A percentile compares a stretch with the other conserved stretches of the same genome.
Conservation (phyloP, 1,284 basidiomycete genomes). For the Hemileia vastatrix region DNA sequence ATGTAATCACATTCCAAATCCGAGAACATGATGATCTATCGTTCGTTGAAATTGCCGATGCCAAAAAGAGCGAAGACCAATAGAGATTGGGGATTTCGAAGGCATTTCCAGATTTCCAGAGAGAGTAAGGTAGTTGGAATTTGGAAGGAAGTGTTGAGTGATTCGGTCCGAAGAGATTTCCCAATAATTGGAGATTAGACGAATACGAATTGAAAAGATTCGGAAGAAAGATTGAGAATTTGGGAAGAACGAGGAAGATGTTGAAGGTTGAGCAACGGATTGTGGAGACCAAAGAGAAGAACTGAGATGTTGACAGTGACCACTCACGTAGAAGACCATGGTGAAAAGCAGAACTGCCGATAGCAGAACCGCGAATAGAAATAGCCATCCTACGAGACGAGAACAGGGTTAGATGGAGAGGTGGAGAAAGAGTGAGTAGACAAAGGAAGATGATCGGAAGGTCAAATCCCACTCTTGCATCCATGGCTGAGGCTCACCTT, state of each 20-base stretch:
- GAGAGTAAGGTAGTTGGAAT: no score
- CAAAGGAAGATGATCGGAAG: no score
- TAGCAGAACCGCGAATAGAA: conserved; percentile 83
- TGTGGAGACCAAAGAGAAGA: background rate
- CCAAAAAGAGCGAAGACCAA: background rate
- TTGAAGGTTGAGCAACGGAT: background rate
- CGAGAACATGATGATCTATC: conserved; percentile 99
- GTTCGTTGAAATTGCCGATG: background rate
- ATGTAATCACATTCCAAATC: conserved; percentile 96
- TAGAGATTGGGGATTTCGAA: background rate
- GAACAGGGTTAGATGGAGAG: no score
- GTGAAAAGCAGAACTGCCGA: conserved; percentile 86
- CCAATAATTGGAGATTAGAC: background rate
- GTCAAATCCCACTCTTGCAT: no score
- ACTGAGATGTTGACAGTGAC: background rate
- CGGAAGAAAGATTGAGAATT: background rate
- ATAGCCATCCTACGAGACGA: conserved; percentile 96
- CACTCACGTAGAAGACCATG: conserved; percentile 92
- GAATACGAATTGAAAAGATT: no score
- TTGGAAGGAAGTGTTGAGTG: background rate
- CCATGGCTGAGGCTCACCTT: no score
- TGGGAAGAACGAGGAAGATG: background rate
- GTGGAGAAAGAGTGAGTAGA: no score
- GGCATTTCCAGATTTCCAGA: background rate
- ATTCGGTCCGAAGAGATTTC: background rate